A percentile compares a stretch with the other conserved stretches of the same genome.
Evolutionary conservation across 2,329 filamentous ascomycete species (phyloP).

Genomic region (Aspergillus ibericus): DNA sequence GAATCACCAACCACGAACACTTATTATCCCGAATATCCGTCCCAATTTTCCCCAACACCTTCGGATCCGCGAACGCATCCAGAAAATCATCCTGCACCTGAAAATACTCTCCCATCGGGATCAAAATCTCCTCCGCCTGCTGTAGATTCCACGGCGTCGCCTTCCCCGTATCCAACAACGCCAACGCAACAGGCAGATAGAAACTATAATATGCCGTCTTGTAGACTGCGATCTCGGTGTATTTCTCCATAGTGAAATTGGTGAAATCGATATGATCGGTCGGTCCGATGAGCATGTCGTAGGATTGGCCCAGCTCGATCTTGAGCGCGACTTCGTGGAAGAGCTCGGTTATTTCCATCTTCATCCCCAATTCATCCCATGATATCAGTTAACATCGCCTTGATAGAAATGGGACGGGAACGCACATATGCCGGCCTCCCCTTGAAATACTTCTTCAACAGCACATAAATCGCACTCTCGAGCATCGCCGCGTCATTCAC

Average conservation of each 20-base stretch:
- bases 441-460: conserved; percentile 91
- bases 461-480: conserved; percentile 80
- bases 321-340: conserved; percentile 92
- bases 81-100: conserved; percentile 98
- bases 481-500: conserved; percentile 98
- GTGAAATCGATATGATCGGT: conserved; percentile 68
- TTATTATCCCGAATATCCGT: conserved; percentile 99
- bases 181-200: conserved; percentile 90
- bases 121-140: conserved; percentile 82
- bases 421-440: conserved; percentile 83
- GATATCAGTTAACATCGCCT: too few relatives aligned
- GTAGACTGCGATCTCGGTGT: conserved; percentile 96
- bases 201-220: conserved; percentile 99
- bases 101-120: conserved; percentile 97
- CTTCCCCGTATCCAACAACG: conserved; percentile 77
- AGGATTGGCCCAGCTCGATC: conserved; percentile 91
- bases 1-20: conserved; percentile 76
- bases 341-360: conserved; percentile 68
- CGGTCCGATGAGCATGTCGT: conserved; percentile 89
- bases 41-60: conserved; percentile 93
- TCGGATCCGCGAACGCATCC: conserved; percentile 90
- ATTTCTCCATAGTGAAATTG: conserved; percentile 81
- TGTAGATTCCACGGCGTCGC: conserved; percentile 85
- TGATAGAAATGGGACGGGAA: too few relatives aligned
- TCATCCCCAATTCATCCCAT: too few relatives aligned